These are phyloP conservation scores for Hyaloperonospora brassicae DNA, from an alignment of 352 stramenopile genomes.

Conservation along the genomic window DNA sequence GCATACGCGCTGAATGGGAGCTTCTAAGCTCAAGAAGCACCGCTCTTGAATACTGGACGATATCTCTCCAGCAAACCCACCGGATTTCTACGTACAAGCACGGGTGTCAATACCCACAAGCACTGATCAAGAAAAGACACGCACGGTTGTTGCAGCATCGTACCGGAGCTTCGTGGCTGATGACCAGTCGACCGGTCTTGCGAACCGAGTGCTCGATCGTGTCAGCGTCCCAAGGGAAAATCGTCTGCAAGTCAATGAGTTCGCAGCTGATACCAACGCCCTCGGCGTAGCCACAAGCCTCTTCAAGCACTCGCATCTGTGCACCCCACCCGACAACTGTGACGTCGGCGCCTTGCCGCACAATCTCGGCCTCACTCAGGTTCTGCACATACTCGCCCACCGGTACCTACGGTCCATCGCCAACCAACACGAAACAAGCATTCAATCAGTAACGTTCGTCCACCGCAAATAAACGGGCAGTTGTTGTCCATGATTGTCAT, in stretches of 20 bases:
- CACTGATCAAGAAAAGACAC: no score
- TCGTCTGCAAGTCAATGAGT: constrained; percentile 97
- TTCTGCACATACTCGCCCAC: constrained; percentile 92
- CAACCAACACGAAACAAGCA: no score
- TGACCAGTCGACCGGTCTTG: constrained; percentile 94
- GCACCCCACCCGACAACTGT: constrained; percentile 94
- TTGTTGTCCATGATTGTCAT: constrained; percentile 5
- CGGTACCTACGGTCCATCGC: constrained; percentile 48
- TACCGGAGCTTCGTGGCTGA: constrained; percentile 95
- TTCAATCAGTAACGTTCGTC: no score
- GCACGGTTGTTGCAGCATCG: constrained; percentile 12
- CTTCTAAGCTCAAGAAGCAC: constrained; percentile 95
- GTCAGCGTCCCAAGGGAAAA: constrained; percentile 95
- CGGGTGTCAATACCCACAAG: no score
- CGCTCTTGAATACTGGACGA: constrained; percentile 88
- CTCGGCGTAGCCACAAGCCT: constrained; percentile 82
- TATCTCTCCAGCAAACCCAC: constrained; percentile 95
- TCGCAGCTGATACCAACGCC: constrained; percentile 93
- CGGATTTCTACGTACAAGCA: constrained; percentile 46
- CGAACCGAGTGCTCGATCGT: constrained; percentile 92
- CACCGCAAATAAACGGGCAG: no score
- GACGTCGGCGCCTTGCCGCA: constrained; percentile 88
- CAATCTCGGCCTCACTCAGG: constrained; percentile 91
- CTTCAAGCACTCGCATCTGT: constrained; percentile 82
- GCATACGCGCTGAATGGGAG: constrained; percentile 89